Evolutionary conservation across 2,329 filamentous ascomycete species (phyloP), one percentile per base, ranked within the genome.

Genomic region (Aphanocladium album): DNA sequence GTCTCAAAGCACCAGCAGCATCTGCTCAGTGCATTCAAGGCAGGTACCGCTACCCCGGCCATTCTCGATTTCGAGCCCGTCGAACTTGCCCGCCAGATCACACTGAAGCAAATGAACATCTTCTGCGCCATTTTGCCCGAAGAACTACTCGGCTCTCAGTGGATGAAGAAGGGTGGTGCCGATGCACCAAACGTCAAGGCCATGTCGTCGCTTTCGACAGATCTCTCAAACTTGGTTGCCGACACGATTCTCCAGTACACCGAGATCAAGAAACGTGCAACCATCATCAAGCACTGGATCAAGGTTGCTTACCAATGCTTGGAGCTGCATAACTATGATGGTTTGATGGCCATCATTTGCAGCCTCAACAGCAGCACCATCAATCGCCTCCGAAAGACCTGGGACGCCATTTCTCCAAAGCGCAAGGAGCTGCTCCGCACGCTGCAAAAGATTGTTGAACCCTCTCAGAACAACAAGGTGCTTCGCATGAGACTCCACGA

Each of bases 201-300:
- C 5, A 96, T 98, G 91, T 95, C 93, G 1, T 88, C 89, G 0
- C 80, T 99, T 45, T 96, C 93, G 3, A 99, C 92, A 0, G 93
- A 97, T 65, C 79, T 99, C 19, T 92, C 93, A 5, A 95, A 97
- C 69, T 79, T 98, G 43, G 95, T 99, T 12, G 90, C 91, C 0
- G 93, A 98, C 71, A 96, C 90, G 0, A 96, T 99, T 67, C 83
- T 99, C 16, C 86, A 90, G 60, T 83, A 91, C 61, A 83, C 90
- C n/a, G 95, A 98, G 71, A 87, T 89, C 27, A 98, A 98, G 83
- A 96, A 93, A 78, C 86, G 95, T 27, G 93, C 95, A 1, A 78
- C 84, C 1, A 85, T 92, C 57, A 95, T 99, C 77, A 98, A 99
- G 78, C 93, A 98, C 68, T 99, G 95, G 95, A 90, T 97, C 72